Conservation (phyloP, 108 stramenopile species). For the Pseudonitzschia multistriata region DNA sequence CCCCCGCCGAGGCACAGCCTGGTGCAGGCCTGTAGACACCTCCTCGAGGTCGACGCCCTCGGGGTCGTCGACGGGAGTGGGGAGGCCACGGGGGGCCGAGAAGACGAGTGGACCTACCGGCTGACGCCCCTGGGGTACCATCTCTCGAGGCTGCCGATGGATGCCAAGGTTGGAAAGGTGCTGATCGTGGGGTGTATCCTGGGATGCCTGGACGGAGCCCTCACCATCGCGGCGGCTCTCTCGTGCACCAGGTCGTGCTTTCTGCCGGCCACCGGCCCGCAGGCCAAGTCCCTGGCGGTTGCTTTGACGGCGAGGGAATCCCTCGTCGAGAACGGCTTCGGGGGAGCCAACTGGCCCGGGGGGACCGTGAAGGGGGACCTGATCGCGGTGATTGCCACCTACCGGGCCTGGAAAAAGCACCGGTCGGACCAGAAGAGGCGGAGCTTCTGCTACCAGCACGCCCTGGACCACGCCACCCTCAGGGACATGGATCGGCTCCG, state of each 20-base stretch:
- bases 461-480: slow-evolving; percentile 38
- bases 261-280: not conserved
- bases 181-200: slow-evolving; percentile 70
- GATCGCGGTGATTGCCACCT: slow-evolving; percentile 59
- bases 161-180: slow-evolving; percentile 77
- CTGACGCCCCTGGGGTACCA: slow-evolving; percentile 88
- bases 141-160: slow-evolving; percentile 80
- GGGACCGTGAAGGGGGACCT: slow-evolving; percentile 65
- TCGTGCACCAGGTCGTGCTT: slow-evolving; percentile 53
- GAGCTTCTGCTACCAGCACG: slow-evolving; percentile 43
- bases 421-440: slow-evolving; percentile 16
- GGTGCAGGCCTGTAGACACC: slow-evolving; percentile 49
- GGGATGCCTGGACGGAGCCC: slow-evolving; percentile 60
- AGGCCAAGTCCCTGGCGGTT: not conserved
- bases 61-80: slow-evolving; percentile 20
- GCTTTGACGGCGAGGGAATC: not conserved
- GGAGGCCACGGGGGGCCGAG: not conserved
- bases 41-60: slow-evolving; percentile 68
- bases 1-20: slow-evolving; percentile 65
- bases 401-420: slow-evolving; percentile 44
- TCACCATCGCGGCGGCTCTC: slow-evolving; percentile 71
- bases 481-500: slow-evolving; percentile 46
- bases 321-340: slow-evolving; percentile 33
- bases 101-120: slow-evolving; percentile 18
- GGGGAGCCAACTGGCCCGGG: slow-evolving; percentile 49